Evolutionary conservation across 495 filamentous ascomycete genomes (phyloP), one percentile per base, ranked within the genome.

Genomic region (Lasiosphaeris hirsuta): DNA sequence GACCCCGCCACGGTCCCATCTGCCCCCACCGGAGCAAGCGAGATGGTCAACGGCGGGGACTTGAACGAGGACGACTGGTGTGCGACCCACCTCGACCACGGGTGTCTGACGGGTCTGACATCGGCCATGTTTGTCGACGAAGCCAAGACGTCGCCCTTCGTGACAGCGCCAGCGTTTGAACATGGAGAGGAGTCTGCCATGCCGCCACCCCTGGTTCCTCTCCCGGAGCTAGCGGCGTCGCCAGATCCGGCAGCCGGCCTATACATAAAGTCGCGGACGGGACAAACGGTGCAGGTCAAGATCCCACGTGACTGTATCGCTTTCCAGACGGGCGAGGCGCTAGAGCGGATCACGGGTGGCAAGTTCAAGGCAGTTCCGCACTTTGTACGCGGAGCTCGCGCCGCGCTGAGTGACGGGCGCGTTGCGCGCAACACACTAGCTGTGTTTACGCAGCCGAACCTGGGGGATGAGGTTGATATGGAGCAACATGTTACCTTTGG

Each of bases 111-210:
- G 0, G 94, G 94, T 14, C 79, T 99, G 34, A 99, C 95, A 0
- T 91, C 88, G 6, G 91, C 93, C 40, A 94, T 97, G 90, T 99
- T 96, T 69, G 79, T 97, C 60, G 90, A 97, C 68, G 93, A 97
- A 72, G 72, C 78, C 10, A 69, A 71, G 60, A 72, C 73, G n/a
- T 75, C 78, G 4, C 69, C 68, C 13, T 56, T 77, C 1, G 74
- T 73, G 0, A 59, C 51, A 10, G 68, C 68, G 4, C 64, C 69
- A 17, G 63, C 60, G 36, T 65, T 66, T 11, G 58, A 71, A 7
- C 49, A 71, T 0, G 34, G 35, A 45, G 37, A 3, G 23, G 53
- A 51, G 59, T 19, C 54, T 56, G 50, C 30, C 23, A 14, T 41
- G 42, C 64, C 63, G 13, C 57, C 70, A 7, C 65, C 71, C 3